Percentiles rank a stretch among this genome's conserved stretches.
Evolutionary conservation across 2,329 filamentous ascomycete genomes (phyloP).

Genomic region (Fusarium vanettenii): DNA sequence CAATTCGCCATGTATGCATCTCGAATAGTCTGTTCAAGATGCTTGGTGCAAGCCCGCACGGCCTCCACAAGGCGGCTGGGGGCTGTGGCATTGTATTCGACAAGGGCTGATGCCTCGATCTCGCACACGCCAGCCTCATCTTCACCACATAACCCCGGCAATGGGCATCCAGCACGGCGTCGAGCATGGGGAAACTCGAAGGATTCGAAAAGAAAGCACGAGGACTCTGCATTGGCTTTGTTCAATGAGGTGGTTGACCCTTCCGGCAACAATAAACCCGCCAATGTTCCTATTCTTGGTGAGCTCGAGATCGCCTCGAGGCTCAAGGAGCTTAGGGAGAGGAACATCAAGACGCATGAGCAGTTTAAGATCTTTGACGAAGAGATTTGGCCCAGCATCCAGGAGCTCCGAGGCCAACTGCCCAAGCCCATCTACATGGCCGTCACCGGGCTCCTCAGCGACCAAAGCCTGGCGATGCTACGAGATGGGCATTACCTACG

Average conservation of each 20-base stretch:
- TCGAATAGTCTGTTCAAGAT: constrained; percentile 50
- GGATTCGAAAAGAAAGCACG: constrained; percentile 2
- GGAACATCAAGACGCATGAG: constrained; percentile 10
- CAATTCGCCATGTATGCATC: constrained; percentile 49
- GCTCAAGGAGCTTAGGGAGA: constrained; percentile 43
- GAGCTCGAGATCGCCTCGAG: constrained; percentile 48
- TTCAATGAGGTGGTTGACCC: constrained; percentile 52
- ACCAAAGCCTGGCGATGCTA: constrained; percentile 27
- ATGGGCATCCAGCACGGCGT: constrained; percentile 2
- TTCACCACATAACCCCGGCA: constrained; percentile 6
- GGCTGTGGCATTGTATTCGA: constrained; percentile 39
- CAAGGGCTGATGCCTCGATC: constrained; percentile 28
- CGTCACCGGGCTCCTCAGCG: constrained; percentile 37
- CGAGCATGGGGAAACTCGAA: constrained; percentile 8
- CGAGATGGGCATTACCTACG: constrained; percentile 22
- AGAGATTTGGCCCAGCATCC: constrained; percentile 48
- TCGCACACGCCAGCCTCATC: constrained; percentile 9
- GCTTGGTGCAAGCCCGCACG: constrained; percentile 45
- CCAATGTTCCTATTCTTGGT: constrained; percentile 16
- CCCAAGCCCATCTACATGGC: constrained; percentile 44
- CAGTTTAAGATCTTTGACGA: constrained; percentile 42
- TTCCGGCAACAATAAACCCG: neutral
- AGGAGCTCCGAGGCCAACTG: constrained; percentile 40
- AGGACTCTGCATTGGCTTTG: constrained; percentile 46
- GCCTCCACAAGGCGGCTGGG: constrained; percentile 32